Percentiles rank a stretch among this genome's conserved stretches.
These are phyloP conservation scores for Venturiaceae sp. DNA, from an alignment of 2,329 filamentous ascomycete genomes.

Conservation along the genomic window DNA sequence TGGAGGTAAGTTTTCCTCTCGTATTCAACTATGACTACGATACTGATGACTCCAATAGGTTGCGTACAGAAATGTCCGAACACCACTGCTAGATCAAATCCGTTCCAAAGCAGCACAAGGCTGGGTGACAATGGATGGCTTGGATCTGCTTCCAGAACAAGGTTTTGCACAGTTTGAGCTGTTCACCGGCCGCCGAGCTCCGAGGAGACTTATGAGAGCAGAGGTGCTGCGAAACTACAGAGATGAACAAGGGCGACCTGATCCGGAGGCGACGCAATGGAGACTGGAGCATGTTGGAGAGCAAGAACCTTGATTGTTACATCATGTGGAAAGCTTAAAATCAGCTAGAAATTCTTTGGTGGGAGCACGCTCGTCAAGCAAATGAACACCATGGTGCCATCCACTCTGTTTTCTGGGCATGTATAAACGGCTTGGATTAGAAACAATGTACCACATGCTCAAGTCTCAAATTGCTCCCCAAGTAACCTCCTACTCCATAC, in stretches of 20 bases:
- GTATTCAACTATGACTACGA: not conserved
- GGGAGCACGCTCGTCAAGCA: too few relatives aligned
- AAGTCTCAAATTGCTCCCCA: not conserved
- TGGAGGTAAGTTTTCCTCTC: constrained; percentile 44
- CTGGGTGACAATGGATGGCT: constrained; percentile 67
- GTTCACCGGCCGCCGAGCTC: constrained; percentile 65
- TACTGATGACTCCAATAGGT: constrained; percentile 14
- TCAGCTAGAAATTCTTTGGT: too few relatives aligned
- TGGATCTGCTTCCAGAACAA: constrained; percentile 69
- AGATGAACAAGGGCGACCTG: constrained; percentile 5
- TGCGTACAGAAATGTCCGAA: constrained; percentile 64
- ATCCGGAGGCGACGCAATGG: constrained; percentile 4
- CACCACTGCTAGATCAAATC: constrained; percentile 61
- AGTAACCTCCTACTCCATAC: not conserved
- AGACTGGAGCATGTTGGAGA: constrained; percentile 4
- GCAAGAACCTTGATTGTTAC: constrained; percentile 5
- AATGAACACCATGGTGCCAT: too few relatives aligned
- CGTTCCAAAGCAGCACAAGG: constrained; percentile 48
- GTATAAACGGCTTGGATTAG: too few relatives aligned
- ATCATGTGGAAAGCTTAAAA: too few relatives aligned
- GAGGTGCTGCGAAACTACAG: constrained; percentile 38
- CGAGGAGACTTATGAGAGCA: constrained; percentile 59
- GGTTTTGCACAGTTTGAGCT: constrained; percentile 75
- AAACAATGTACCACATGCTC: too few relatives aligned
- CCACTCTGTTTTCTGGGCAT: too few relatives aligned